These are phyloP conservation scores for Saccharomycopsis lassenensis DNA, from an alignment of 805 yeast genomes.

Conservation along the genomic window DNA sequence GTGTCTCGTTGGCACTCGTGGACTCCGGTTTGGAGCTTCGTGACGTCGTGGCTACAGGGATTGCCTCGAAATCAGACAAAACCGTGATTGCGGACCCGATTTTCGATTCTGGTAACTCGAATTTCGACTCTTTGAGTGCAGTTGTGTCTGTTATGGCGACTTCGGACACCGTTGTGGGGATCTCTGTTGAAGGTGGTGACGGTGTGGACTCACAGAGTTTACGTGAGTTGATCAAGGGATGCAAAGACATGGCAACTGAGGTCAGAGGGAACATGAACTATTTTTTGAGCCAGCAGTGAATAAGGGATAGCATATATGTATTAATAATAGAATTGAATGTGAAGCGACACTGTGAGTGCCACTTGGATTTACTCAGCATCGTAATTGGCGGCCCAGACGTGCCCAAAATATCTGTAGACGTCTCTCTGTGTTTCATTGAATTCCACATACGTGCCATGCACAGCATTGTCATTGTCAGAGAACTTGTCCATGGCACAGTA, in stretches of 20 bases:
- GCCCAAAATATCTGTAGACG: too few relatives aligned
- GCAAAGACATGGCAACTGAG: conserved; percentile 13
- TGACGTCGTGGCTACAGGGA: conserved; percentile 66
- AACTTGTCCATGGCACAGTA: conserved; percentile 53
- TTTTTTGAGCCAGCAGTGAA: conserved; percentile 7
- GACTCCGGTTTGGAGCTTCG: conserved; percentile 77
- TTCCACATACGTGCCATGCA: too few relatives aligned
- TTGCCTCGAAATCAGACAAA: conserved; percentile 23
- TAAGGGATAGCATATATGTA: too few relatives aligned
- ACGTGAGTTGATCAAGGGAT: conserved; percentile 9
- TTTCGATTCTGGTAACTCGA: not conserved
- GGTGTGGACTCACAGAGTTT: conserved; percentile 21
- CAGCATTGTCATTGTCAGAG: conserved; percentile 30
- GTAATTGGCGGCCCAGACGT: too few relatives aligned
- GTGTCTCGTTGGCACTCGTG: conserved; percentile 62
- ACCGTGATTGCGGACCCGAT: conserved; percentile 6
- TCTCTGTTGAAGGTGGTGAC: conserved; percentile 37
- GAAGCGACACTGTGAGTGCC: too few relatives aligned
- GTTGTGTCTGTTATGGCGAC: conserved; percentile 43
- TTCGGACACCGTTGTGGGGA: conserved; percentile 48
- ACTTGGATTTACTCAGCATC: too few relatives aligned
- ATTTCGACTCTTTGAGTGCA: not conserved
- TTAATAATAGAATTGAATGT: too few relatives aligned
- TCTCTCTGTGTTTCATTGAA: too few relatives aligned
- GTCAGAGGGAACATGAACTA: conserved; percentile 11